A percentile compares a stretch with the other conserved stretches of the same genome.
phyloP scores from a whole-genome alignment of 2,329 filamentous ascomycete genomes.

The Pseudogymnoascus destructans region DNA sequence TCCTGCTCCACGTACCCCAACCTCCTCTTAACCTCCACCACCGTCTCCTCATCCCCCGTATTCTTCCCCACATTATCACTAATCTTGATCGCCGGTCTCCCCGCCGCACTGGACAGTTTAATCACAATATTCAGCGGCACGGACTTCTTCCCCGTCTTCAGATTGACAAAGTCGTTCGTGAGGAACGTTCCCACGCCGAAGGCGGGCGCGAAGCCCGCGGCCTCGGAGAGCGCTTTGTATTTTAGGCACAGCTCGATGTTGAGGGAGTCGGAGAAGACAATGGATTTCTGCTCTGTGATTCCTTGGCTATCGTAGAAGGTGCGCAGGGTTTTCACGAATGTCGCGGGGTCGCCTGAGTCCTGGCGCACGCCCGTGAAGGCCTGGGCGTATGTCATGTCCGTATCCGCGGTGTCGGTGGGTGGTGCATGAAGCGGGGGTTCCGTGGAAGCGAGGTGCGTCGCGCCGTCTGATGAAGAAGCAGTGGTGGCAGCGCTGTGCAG shows the following conservation, averaged over 20 bases:
- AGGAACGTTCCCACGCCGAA: constrained; percentile 95
- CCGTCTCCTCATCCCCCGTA: constrained; percentile 68
- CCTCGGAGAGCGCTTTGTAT: constrained; percentile 75
- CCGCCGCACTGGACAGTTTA: constrained; percentile 77
- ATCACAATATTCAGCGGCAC: constrained; percentile 94
- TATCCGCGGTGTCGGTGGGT: constrained; percentile 27
- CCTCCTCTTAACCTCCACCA: constrained; percentile 70
- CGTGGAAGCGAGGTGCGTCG: constrained; percentile 27
- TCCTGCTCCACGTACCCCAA: constrained; percentile 76
- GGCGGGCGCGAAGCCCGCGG: constrained; percentile 66
- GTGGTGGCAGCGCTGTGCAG: constrained; percentile 29
- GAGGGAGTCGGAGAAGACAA: constrained; percentile 92
- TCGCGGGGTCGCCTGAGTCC: constrained; percentile 56
- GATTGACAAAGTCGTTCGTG: constrained; percentile 81
- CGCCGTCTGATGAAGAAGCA: constrained; percentile 26
- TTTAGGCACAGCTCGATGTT: constrained; percentile 83
- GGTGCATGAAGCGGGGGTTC: constrained; percentile 29
- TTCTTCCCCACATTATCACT: constrained; percentile 85
- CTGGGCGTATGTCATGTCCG: constrained; percentile 45
- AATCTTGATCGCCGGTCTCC: constrained; percentile 79
- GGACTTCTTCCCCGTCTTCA: constrained; percentile 66
- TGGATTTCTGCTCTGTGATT: constrained; percentile 68
- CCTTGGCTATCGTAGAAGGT: constrained; percentile 32
- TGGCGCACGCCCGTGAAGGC: constrained; percentile 57
- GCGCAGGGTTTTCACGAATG: constrained; percentile 52